Base-by-base conservation (phyloP, 2,329 filamentous ascomycete species). In the Epichloe uncinata region DNA sequence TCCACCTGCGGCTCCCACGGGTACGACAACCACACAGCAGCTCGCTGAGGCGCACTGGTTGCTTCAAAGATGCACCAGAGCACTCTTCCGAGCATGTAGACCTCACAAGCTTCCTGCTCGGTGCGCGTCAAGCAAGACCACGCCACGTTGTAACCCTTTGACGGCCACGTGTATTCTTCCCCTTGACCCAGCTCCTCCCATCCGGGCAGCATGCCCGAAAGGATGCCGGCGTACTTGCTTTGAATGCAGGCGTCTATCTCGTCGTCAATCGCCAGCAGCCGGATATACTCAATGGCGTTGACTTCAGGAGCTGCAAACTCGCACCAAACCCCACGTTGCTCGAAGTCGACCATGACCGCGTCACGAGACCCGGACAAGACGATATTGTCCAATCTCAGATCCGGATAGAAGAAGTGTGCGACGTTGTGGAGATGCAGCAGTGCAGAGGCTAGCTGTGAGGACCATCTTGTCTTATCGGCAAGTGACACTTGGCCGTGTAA, bases 41-140 rank as follows among this genome's bases (percentile, higher is more conserved):
- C 72, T 53, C 69, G 69, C 56, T 81, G 75, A 2, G 78, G 77
- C 2, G 76, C 77, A 52, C 74, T 75, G 57, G 74, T 72, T 16
- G 75, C 77, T 59, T 82, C 78, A 50, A 81, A 81, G 15, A 81
- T 72, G 58, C 78, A 81, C 77, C 78, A 82, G 43, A 82, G 65
- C 26, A 79, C 68, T 38, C 78, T 70, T 5, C 77, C 78, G 15
- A 82, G 71, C 77, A 81, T 80, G 61, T 80, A 82, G 1, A 79
- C 77, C 59, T 78, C 74, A 18, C 77, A 77, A 0, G 73, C 68
- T 56, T 81, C 78, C 54, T 77, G 73, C 55, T 81, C 78, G 3
- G 52, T 53, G 1, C 62, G 60, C 13, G 66, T 71, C n/a, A 81
- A 67, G 48, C 71, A 73, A 4, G 72, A 66, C 78, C 78, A 82